Evolutionary conservation across 2,329 filamentous ascomycete species (phyloP).

Genomic region (Cordyceps javanica): DNA sequence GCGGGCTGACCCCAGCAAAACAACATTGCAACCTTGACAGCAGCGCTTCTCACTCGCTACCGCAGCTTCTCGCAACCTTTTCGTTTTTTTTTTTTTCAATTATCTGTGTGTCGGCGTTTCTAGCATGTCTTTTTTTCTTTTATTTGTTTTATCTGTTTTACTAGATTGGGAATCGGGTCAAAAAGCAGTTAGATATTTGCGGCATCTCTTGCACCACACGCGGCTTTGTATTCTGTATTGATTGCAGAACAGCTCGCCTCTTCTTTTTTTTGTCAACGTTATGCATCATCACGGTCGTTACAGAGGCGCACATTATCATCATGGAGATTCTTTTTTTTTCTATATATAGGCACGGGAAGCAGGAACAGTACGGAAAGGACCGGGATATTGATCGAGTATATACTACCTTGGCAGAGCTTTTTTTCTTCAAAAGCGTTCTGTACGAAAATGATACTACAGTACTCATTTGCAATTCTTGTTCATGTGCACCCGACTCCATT

Average conservation of each 20-base stretch:
- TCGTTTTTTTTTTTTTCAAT: neutral
- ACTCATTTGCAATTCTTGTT: neutral
- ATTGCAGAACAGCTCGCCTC: neutral
- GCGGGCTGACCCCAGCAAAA: neutral
- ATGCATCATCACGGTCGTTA: slow-evolving; percentile 12
- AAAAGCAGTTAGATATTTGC: slow-evolving; percentile 12
- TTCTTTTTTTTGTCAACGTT: neutral
- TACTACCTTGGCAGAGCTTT: neutral
- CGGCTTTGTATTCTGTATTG: neutral
- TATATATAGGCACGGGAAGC: neutral
- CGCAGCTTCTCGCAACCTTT: neutral
- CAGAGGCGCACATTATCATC: neutral
- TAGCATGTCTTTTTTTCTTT: slow-evolving; percentile 1
- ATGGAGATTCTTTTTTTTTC: neutral
- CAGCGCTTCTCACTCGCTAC: neutral
- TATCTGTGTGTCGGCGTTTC: neutral
- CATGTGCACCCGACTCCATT: neutral
- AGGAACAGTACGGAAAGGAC: neutral
- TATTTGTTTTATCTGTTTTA: slow-evolving; percentile 5
- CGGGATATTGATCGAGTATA: neutral
- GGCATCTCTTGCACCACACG: slow-evolving; percentile 2
- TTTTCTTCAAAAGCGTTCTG: neutral
- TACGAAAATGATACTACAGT: neutral
- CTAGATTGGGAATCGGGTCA: neutral
- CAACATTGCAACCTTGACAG: neutral